phyloP scores from a whole-genome alignment of 805 yeast species.

The Yarrowia porcina region DNA sequence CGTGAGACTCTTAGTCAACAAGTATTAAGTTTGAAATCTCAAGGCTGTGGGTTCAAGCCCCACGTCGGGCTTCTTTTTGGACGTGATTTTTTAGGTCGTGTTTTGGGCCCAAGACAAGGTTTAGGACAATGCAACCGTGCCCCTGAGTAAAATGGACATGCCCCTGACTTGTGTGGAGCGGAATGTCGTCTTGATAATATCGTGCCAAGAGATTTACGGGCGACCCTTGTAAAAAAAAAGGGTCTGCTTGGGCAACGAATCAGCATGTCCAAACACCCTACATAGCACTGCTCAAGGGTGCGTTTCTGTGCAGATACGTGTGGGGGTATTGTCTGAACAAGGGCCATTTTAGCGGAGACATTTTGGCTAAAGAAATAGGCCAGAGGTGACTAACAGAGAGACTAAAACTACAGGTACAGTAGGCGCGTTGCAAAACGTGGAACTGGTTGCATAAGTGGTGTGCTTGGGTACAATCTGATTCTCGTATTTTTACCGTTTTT shows the following conservation, averaged over 20 bases:
- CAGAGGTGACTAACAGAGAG: too few species aligned
- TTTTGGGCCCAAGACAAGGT: background rate
- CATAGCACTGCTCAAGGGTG: too few species aligned
- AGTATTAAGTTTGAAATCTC: background rate
- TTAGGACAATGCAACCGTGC: background rate
- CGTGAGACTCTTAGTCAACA: slow-evolving; percentile 15
- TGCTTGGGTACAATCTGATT: too few species aligned
- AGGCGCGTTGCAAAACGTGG: background rate
- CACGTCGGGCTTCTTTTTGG: slow-evolving; percentile 2
- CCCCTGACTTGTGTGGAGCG: background rate
- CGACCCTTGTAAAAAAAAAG: too few species aligned
- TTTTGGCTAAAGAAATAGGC: too few species aligned
- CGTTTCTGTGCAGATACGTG: background rate
- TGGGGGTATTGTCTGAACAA: background rate
- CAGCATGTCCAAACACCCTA: too few species aligned
- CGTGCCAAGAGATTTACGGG: background rate
- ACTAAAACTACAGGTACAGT: too few species aligned
- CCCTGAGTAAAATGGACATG: background rate
- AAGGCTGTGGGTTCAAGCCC: slow-evolving; percentile 23
- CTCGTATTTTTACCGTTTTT: too few species aligned
- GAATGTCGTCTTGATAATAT: background rate
- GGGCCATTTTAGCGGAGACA: too few species aligned
- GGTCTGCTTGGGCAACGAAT: background rate
- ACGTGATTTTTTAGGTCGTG: background rate
- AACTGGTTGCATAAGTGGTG: too few species aligned